These are phyloP conservation scores for Pythium grandisporangium DNA, from an alignment of 352 stramenopile genomes.

Conservation along the genomic window DNA sequence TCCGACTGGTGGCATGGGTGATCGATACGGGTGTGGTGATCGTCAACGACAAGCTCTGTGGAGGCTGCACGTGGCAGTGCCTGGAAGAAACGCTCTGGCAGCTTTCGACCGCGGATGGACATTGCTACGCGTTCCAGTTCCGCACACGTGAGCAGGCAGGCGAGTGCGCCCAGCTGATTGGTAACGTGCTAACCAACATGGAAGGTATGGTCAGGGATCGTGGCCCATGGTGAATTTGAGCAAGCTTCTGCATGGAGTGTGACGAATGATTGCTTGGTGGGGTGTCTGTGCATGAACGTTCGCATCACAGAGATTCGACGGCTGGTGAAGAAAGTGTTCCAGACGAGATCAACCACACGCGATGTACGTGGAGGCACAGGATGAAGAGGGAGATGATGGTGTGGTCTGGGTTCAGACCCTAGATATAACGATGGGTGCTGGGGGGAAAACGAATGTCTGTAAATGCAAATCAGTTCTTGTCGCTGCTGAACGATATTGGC, in stretches of 20 bases:
- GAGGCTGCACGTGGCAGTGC: slow-evolving; percentile 30
- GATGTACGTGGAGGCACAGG: slow-evolving; percentile 3
- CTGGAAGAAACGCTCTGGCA: slow-evolving; percentile 28
- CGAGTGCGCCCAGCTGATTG: slow-evolving; percentile 41
- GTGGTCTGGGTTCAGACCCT: too few species aligned
- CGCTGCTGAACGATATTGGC: slow-evolving; percentile 15
- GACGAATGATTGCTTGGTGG: too few species aligned
- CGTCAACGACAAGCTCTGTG: slow-evolving; percentile 31
- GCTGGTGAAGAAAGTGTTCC: slow-evolving; percentile 18
- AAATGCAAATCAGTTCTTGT: too few species aligned
- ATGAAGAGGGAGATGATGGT: neutral
- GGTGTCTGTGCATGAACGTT: neutral
- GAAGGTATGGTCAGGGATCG: slow-evolving; percentile 17
- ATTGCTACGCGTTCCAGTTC: slow-evolving; percentile 42
- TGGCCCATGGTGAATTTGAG: neutral
- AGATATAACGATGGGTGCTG: too few species aligned
- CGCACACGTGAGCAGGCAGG: slow-evolving; percentile 23
- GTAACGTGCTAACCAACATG: slow-evolving; percentile 28
- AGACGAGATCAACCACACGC: slow-evolving; percentile 13
- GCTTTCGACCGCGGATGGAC: slow-evolving; percentile 23
- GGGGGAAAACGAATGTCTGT: too few species aligned
- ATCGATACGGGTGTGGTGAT: slow-evolving; percentile 45
- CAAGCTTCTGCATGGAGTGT: too few species aligned
- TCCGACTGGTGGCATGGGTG: slow-evolving; percentile 48
- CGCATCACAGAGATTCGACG: slow-evolving; percentile 10